These are phyloP conservation scores for Cladobotryum mycophilum DNA, from an alignment of 2,329 filamentous ascomycete species.

Conservation along the genomic window DNA sequence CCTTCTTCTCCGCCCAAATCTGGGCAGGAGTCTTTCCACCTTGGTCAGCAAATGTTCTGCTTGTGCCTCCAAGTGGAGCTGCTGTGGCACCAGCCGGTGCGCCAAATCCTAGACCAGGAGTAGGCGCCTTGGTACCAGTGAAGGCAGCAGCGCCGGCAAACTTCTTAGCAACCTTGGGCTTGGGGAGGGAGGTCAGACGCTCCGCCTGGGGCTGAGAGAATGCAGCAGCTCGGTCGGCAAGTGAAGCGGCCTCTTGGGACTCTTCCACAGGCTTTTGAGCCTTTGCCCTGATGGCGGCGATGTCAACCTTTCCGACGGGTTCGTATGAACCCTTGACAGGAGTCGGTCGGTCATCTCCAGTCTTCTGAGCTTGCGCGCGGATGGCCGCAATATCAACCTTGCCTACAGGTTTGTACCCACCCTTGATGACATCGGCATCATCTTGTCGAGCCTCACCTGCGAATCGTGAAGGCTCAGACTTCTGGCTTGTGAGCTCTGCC, in stretches of 20 bases:
- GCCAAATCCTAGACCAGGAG: slow-evolving; percentile 64
- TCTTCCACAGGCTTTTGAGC: slow-evolving; percentile 59
- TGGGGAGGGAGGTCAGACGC: slow-evolving; percentile 79
- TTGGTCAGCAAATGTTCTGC: slow-evolving; percentile 88
- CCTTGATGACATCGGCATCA: slow-evolving; percentile 65
- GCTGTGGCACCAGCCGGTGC: slow-evolving; percentile 49
- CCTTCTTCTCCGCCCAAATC: slow-evolving; percentile 96
- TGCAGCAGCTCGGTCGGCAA: slow-evolving; percentile 70
- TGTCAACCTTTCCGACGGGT: slow-evolving; percentile 93
- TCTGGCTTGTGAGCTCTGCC: slow-evolving; percentile 71
- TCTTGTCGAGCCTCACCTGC: slow-evolving; percentile 39
- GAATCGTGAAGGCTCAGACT: slow-evolving; percentile 59
- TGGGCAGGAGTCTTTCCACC: slow-evolving; percentile 96
- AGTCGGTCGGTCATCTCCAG: slow-evolving; percentile 71
- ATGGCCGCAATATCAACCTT: slow-evolving; percentile 97
- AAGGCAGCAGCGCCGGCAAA: slow-evolving; percentile 70
- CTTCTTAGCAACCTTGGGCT: slow-evolving; percentile 90
- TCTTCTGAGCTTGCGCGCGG: slow-evolving; percentile 63
- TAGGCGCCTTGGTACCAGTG: slow-evolving; percentile 81
- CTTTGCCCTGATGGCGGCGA: slow-evolving; percentile 82
- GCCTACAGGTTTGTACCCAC: slow-evolving; percentile 86
- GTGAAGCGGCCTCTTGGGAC: slow-evolving; percentile 47
- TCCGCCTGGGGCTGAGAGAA: slow-evolving; percentile 65
- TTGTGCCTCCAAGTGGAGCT: slow-evolving; percentile 67
- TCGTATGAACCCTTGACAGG: slow-evolving; percentile 90